Base-by-base conservation (phyloP, 139 green algal genomes). In the Chlamydomonas sp. region DNA sequence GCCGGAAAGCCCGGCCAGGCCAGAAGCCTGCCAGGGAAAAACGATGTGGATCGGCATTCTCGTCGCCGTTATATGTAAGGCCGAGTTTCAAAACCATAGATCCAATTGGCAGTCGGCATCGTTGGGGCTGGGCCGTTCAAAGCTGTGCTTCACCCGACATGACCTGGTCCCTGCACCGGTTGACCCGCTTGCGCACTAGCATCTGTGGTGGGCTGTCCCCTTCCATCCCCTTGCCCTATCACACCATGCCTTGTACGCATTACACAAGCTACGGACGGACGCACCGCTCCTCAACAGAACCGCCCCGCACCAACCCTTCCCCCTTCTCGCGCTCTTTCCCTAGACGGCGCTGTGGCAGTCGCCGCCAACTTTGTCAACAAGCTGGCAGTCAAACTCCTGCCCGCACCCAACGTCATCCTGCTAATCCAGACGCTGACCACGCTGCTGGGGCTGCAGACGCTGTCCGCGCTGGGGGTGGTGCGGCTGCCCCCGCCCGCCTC, bases 351-450 rank as follows among this genome's bases (percentile, higher is more conserved):
- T 57, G 82, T 86, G 20, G 82, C 82, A 14, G 82, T 86, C 31
- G 74, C 74, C 0, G 82, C 82, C 2, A 86, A 86, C 20, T 86
- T 86, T 9, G 80, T 87, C 0, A 87, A 87, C 62, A 87, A 87
- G 73, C 75, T 76, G 68, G 83, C 83, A 10, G 73, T 87, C 4
- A 72, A 72, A 10, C 73, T 81, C 2, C 59, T 87, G 15, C 83
- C 83, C 1, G 73, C 80, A 14, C 83, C 83, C 1, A 64, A 49
- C 73, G 71, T 73, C 62, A 87, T 87, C 73, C 49, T 87, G 17
- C 73, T 87, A n/a, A 66, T 68, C 12, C 83, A 87, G 58, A 87
- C 83, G 10, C 1, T 80, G 2, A 80, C 83, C 14, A 80, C 83
- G 1, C 31, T 87, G 72, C 7, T 81, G 1, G 4, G 80, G 73